Percentiles rank a stretch among this genome's conserved stretches.
Conservation (phyloP, 352 stramenopile species). For the Phytopythium litorale region DNA sequence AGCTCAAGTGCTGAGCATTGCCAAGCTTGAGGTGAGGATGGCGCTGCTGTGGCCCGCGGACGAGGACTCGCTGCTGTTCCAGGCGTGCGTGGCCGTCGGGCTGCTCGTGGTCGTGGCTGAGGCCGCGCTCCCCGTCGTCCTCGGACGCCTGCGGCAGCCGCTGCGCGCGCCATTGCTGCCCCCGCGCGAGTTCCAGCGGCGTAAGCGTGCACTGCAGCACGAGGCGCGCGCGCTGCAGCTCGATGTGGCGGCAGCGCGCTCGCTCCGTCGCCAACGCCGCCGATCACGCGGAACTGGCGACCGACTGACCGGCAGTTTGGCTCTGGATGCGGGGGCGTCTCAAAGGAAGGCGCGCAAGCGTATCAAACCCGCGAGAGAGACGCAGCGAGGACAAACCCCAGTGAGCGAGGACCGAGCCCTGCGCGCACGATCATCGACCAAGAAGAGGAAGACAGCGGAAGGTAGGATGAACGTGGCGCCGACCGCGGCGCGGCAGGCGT, state of each 20-base stretch:
- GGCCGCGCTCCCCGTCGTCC: not conserved
- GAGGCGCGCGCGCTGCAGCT: not conserved
- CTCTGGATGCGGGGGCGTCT: not conserved
- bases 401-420: not conserved
- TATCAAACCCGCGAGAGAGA: not conserved
- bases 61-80: conserved; percentile 2
- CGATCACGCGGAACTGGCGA: not conserved
- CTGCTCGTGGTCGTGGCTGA: not conserved
- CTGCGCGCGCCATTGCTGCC: conserved; percentile 5
- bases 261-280: not conserved
- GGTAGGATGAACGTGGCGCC: not conserved
- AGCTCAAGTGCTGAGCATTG: no score
- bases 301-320: no score
- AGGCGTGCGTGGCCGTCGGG: not conserved
- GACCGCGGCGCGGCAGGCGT: not conserved
- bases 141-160: not conserved
- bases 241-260: not conserved
- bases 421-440: not conserved
- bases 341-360: not conserved
- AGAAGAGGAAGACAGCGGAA: not conserved
- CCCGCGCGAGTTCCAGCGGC: conserved; percentile 1
- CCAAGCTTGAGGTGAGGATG: not conserved
- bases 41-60: not conserved
- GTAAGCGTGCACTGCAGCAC: conserved; percentile 1
- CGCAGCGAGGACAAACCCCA: not conserved